Base-by-base conservation (phyloP, 129 eudicot genomes). In the Sambucus nigra region DNA sequence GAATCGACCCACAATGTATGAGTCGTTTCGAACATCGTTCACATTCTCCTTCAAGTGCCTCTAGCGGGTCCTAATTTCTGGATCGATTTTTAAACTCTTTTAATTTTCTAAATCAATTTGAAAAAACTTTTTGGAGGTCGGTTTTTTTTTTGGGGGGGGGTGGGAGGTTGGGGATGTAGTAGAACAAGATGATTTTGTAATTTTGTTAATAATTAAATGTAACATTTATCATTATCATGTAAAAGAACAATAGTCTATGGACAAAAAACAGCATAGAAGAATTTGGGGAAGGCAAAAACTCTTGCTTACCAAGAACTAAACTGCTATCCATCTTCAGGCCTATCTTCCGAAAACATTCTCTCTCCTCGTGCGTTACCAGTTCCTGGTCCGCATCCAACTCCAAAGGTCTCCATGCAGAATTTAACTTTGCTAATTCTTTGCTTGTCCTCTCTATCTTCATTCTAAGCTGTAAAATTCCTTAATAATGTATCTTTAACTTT, bases 281-380 rank as follows among this genome's bases (percentile, higher is more conserved):
- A 52, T 3, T 19, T 13, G 6, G 45, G 48, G 18, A 41, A 44
- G 12, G 45, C 19, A 63, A 51, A 38, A 47, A 38, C 56, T 60
- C 52, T 56, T 49, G n/a, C 74, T 86, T 63, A 92, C 99, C 99
- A 59, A 92, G 95, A 12, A 77, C 84, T 71, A 92, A 73, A 57
- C 63, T 76, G 72, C 84, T 70, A 61, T 79, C 82, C 79, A 68
- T 79, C 77, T 81, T 80, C 69, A 80, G 63, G 14, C 82, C 99
- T 44, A 92, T 82, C 69, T 75, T 70, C 53, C 77, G 70, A 7
- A 79, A 71, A 72, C 94, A 86, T 45, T 53, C 73, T 63, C 92
- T 82, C 70, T 92, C 99, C 74, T 92, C 99, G 15, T 73, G 68
- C 19, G 96, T 75, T 35, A 92, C 60, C 23, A 75, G 52, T 83